phyloP scores from a whole-genome alignment of 208 protist species.

The Naegleria fowleri region DNA sequence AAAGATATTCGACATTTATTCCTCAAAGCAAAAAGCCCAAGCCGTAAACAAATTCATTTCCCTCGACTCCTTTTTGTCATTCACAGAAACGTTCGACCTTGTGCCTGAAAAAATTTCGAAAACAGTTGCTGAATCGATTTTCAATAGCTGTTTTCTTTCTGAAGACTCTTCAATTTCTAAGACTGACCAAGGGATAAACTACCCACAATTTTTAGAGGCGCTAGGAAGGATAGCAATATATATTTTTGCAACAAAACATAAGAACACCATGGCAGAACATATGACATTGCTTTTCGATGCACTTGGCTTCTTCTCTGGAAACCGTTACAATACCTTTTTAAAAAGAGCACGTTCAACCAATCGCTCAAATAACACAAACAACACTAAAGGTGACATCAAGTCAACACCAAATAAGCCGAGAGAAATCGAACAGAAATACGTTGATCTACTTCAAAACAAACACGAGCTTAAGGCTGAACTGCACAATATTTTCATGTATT shows the following conservation, averaged over 20 bases:
- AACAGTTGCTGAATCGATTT: background rate
- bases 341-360: background rate
- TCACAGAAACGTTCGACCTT: background rate
- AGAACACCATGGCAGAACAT: background rate
- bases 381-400: background rate
- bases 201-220: background rate
- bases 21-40: background rate
- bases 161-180: background rate
- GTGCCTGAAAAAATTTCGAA: background rate
- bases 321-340: background rate
- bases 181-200: background rate
- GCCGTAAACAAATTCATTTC: background rate
- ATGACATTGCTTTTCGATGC: background rate
- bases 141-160: background rate
- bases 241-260: background rate
- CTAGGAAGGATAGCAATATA: background rate
- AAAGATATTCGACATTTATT: background rate
- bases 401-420: background rate
- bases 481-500: conserved; percentile 8
- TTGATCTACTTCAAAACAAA: background rate
- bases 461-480: background rate
- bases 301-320: background rate
- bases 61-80: background rate
- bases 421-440: background rate
- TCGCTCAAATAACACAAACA: background rate